phyloP scores from a whole-genome alignment of 176 grass and related monocot genomes.

The Cocos nucifera region DNA sequence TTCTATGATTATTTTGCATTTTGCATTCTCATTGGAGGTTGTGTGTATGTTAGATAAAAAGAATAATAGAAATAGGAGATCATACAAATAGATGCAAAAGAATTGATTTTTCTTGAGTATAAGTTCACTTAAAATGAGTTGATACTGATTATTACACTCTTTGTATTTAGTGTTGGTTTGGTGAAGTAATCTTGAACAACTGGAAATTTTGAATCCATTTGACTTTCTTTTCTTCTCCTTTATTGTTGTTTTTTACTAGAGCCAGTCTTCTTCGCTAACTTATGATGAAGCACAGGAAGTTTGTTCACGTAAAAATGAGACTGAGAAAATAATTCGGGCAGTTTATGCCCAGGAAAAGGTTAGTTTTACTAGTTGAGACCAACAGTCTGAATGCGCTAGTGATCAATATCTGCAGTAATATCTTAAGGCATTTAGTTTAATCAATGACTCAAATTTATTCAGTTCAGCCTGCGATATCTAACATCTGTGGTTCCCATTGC shows the following conservation, averaged over 20 bases:
- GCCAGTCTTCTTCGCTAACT: slow-evolving; percentile 83
- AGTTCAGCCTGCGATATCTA: no score
- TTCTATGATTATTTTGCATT: neutral
- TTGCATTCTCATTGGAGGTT: neutral
- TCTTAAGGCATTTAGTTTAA: no score
- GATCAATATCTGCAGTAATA: no score
- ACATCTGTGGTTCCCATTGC: slow-evolving; percentile 3
- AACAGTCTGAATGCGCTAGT: no score
- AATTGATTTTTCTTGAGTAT: no score
- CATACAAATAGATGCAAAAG: no score
- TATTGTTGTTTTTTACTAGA: slow-evolving; percentile 31
- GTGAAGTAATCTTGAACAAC: no score
- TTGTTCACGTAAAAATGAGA: slow-evolving; percentile 25
- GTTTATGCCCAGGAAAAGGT: slow-evolving; percentile 58
- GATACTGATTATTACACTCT: no score
- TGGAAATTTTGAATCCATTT: no score
- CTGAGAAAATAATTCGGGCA: slow-evolving; percentile 37
- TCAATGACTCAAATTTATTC: no score
- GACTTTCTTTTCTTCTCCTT: slow-evolving; percentile 1
- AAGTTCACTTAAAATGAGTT: no score
- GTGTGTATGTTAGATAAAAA: neutral
- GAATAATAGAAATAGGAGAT: neutral
- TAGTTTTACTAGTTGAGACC: neutral
- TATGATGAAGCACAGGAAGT: slow-evolving; percentile 67
- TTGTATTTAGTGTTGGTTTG: no score